Percentiles rank a stretch among this genome's conserved stretches.
These are phyloP conservation scores for Filosporella fistucella DNA, from an alignment of 495 filamentous ascomycete genomes.

Conservation along the genomic window DNA sequence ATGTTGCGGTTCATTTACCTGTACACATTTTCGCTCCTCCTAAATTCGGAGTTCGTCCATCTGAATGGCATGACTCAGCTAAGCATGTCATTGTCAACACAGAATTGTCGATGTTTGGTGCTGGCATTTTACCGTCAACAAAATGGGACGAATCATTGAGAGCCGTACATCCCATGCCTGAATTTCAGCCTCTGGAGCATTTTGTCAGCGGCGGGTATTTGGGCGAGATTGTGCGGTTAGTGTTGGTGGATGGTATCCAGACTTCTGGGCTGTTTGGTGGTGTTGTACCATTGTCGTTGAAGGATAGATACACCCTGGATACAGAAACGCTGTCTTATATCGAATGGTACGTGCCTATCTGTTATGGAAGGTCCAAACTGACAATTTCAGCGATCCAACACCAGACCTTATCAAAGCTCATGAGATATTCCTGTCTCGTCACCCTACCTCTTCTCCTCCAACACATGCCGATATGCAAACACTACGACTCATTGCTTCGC, in stretches of 20 bases:
- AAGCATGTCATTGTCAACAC: constrained; percentile 72
- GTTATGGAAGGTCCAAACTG: not conserved
- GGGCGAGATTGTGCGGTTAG: constrained; percentile 72
- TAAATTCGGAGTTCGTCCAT: constrained; percentile 46
- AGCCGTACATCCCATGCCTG: constrained; percentile 60
- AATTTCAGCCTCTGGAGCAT: constrained; percentile 83
- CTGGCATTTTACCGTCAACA: constrained; percentile 64
- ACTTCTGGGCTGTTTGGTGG: constrained; percentile 51
- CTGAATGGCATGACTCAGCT: constrained; percentile 51
- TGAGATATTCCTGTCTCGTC: constrained; percentile 25
- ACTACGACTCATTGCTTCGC: constrained; percentile 47
- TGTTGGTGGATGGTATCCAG: constrained; percentile 59
- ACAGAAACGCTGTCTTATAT: constrained; percentile 57
- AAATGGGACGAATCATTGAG: constrained; percentile 69
- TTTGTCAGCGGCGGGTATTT: constrained; percentile 80
- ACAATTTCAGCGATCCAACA: not conserved
- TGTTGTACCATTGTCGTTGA: constrained; percentile 45
- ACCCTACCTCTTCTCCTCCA: constrained; percentile 39
- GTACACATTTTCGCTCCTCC: constrained; percentile 42
- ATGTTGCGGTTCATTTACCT: constrained; percentile 49
- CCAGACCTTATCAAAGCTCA: constrained; percentile 9
- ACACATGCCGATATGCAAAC: constrained; percentile 43
- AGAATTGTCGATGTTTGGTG: constrained; percentile 77
- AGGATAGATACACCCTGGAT: constrained; percentile 52
- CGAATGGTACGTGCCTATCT: constrained; percentile 45